phyloP scores from a whole-genome alignment of 495 filamentous ascomycete genomes.

The Oleoguttula mirabilis region DNA sequence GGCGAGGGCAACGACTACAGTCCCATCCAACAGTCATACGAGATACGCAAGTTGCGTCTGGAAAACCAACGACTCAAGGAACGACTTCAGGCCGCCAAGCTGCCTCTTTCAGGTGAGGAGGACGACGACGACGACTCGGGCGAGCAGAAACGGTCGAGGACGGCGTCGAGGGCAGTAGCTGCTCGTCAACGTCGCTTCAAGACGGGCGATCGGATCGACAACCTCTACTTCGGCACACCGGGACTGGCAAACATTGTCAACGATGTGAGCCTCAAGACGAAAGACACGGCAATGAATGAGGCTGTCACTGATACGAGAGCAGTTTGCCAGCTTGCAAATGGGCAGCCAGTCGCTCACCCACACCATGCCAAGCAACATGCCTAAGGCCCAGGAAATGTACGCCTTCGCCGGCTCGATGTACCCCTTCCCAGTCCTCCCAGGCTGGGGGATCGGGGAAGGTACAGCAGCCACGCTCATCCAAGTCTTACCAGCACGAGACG shows the following conservation, averaged over 20 bases:
- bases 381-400: conserved; percentile 29
- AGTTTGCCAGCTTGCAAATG: conserved; percentile 32
- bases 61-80: conserved; percentile 29
- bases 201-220: conserved; percentile 28
- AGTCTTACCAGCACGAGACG: conserved; percentile 27
- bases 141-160: conserved; percentile 1
- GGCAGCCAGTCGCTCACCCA: conserved; percentile 25
- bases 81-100: conserved; percentile 17
- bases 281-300: no score
- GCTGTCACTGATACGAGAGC: no score
- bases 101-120: conserved; percentile 20
- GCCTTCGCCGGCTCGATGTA: conserved; percentile 19
- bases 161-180: conserved; percentile 12
- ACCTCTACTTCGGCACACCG: conserved; percentile 35
- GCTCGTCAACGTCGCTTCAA: conserved; percentile 29
- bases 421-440: conserved; percentile 13
- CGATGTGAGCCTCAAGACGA: conserved; percentile 33
- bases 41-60: conserved; percentile 27
- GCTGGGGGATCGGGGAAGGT: neutral
- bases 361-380: conserved; percentile 24
- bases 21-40: conserved; percentile 34
- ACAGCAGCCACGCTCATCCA: conserved; percentile 24
- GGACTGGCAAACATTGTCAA: conserved; percentile 33
- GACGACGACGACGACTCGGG: conserved; percentile 8
- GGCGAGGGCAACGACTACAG: conserved; percentile 33